Conservation (phyloP, 208 protist genomes). For the Crithidia mellificae region DNA sequence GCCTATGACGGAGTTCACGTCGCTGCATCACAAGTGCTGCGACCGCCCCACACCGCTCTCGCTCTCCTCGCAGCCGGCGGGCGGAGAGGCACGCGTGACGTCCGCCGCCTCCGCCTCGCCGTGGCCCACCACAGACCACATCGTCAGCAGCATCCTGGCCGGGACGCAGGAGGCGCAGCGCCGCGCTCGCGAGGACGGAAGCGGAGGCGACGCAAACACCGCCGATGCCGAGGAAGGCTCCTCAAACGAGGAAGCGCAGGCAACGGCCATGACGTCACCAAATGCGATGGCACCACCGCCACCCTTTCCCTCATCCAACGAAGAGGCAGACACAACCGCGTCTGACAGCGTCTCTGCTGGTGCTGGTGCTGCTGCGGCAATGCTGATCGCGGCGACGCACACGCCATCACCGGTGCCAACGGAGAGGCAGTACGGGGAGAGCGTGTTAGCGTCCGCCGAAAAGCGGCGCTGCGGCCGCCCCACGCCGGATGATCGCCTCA, state of each 20-base stretch:
- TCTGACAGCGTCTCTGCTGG: too few relatives aligned
- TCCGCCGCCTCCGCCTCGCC: slow-evolving; percentile 33
- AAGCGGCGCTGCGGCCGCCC: slow-evolving; percentile 33
- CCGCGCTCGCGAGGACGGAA: slow-evolving; percentile 9
- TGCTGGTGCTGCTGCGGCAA: too few relatives aligned
- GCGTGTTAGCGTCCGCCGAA: slow-evolving; percentile 37
- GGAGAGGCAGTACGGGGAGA: slow-evolving; percentile 32
- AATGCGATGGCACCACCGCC: neutral
- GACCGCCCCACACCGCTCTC: slow-evolving; percentile 37
- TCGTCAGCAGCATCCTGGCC: slow-evolving; percentile 38
- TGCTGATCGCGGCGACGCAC: slow-evolving; percentile 1
- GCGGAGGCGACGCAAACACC: neutral
- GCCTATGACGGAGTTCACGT: slow-evolving; percentile 28
- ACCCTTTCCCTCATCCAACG: neutral
- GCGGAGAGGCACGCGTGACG: slow-evolving; percentile 19
- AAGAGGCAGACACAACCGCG: neutral
- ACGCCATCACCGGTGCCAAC: slow-evolving; percentile 42
- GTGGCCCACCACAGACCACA: slow-evolving; percentile 47
- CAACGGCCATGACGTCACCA: neutral
- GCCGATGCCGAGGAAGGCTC: neutral
- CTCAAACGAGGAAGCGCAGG: slow-evolving; percentile 13
- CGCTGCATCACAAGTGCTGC: slow-evolving; percentile 19
- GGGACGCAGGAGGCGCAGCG: slow-evolving; percentile 25
- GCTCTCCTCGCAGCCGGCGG: slow-evolving; percentile 29
- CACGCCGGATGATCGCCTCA: slow-evolving; percentile 18